Base-by-base conservation (phyloP, 805 yeast species). In the Wickerhamiella sergipiensis region DNA sequence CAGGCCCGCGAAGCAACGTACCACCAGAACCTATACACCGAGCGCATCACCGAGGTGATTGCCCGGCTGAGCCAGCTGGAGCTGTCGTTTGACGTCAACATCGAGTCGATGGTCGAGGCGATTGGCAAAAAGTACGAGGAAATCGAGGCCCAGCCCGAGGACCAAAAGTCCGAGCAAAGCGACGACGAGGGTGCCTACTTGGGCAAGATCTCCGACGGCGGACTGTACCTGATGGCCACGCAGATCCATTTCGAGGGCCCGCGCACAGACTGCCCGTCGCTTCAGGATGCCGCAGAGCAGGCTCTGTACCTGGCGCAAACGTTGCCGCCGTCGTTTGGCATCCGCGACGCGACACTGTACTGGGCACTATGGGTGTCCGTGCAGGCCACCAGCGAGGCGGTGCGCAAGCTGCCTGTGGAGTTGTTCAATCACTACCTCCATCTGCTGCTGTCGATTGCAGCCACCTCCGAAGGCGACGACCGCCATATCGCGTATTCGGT, bases 11-110 rank as follows among this genome's bases (percentile, higher is more conserved):
- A 56, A 19, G 62, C 63, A 31, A 55, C 59, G 2, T 61, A 62
- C 46, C 61, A 63, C 42, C 65, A 62, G 19, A 56, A 60, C 6
- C 59, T 52, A 15, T 50, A 57, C 47, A 56, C 61, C 40, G 51
- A 59, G 48, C 53, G 66, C 22, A 42, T 67, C 43, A 56, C 61
- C 52, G 72, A 68, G 23, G 59, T 69, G 24, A 64, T 64, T 45
- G 64, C 61, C 7, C 68, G 82, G 47, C 63, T 69, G n/a, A 64
- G 70, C 36, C 73, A 73, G 49, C 67, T 87, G 53, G 74, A 83
- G 0, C 60, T 71, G 31, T 78, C 92, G 3, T 77, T 76, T 64
- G 97, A 89, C 64, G 60, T 86, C 48, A 78, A 81, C 17, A 22
- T 47, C 48, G 46, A 44, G 18, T 43, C 17, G 9, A n/a, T 17